Evolutionary conservation across 108 stramenopile genomes (phyloP).

Genomic region (Stephanodiscus minutulus): DNA sequence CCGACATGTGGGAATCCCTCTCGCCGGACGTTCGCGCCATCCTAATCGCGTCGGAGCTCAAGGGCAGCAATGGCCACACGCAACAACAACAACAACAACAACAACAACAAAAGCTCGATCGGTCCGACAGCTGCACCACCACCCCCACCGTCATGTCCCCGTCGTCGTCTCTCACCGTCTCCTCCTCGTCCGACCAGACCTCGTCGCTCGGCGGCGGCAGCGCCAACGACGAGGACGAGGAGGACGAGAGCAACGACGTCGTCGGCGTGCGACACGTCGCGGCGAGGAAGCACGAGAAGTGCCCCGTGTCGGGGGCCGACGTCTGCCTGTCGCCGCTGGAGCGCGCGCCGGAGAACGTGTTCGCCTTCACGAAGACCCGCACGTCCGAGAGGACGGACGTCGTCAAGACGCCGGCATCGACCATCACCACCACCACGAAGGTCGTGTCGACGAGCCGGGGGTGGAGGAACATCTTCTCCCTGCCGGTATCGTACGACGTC

Average conservation of each 20-base stretch:
- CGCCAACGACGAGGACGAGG: constrained; percentile 19
- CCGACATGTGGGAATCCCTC: constrained; percentile 78
- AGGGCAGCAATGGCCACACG: constrained; percentile 14
- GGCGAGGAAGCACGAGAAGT: constrained; percentile 50
- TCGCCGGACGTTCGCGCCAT: constrained; percentile 65
- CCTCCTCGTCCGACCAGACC: constrained; percentile 30
- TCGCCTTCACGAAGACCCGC: constrained; percentile 74
- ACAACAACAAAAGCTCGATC: constrained; percentile 19
- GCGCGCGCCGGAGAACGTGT: constrained; percentile 85
- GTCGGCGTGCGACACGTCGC: neutral
- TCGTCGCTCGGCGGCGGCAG: constrained; percentile 50
- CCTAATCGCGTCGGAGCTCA: constrained; percentile 64
- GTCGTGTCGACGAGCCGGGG: constrained; percentile 71
- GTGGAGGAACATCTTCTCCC: constrained; percentile 85
- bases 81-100: neutral
- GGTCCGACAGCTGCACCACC: constrained; percentile 24
- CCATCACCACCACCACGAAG: constrained; percentile 83
- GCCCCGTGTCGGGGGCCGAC: constrained; percentile 67
- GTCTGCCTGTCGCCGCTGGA: constrained; percentile 71
- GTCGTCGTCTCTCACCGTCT: constrained; percentile 34
- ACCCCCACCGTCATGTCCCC: constrained; percentile 43
- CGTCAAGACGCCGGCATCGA: constrained; percentile 60
- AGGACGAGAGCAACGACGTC: constrained; percentile 2
- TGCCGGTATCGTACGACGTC: constrained; percentile 91
- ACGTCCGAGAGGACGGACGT: constrained; percentile 59